A percentile compares a stretch with the other conserved stretches of the same genome.
Evolutionary conservation across 345 rosid species (phyloP).

Genomic region (Camelina neglecta): DNA sequence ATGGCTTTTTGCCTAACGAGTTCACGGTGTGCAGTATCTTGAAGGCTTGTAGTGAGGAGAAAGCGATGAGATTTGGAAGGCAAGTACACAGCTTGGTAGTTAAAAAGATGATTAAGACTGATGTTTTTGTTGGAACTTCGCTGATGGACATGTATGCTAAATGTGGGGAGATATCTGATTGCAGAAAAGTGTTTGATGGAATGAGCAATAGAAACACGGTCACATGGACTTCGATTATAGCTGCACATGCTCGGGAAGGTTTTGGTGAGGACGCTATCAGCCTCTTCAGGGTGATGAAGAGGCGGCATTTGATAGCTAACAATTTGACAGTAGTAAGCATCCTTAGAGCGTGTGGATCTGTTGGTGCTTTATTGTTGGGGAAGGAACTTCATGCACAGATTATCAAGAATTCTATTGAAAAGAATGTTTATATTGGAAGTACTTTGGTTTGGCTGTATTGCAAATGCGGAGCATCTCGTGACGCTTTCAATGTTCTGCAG

Average conservation of each 20-base stretch:
- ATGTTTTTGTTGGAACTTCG: conserved; percentile 72
- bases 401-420: conserved; percentile 57
- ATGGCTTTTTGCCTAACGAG: conserved; percentile 74
- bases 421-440: conserved; percentile 66
- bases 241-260: conserved; percentile 84
- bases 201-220: conserved; percentile 75
- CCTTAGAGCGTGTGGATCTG: conserved; percentile 82
- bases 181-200: conserved; percentile 63
- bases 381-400: conserved; percentile 82
- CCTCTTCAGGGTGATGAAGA: conserved; percentile 79
- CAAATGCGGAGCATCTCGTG: conserved; percentile 66
- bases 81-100: conserved; percentile 71
- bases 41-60: conserved; percentile 76
- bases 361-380: conserved; percentile 59
- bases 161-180: conserved; percentile 73
- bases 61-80: conserved; percentile 62
- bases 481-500: conserved; percentile 68
- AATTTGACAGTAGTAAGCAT: conserved; percentile 75
- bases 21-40: conserved; percentile 70
- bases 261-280: conserved; percentile 74
- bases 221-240: conserved; percentile 89
- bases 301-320: conserved; percentile 62
- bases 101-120: conserved; percentile 62
- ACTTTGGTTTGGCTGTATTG: conserved; percentile 87
- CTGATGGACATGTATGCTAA: conserved; percentile 90